Percentiles rank a stretch among this genome's conserved stretches.
phyloP scores from a whole-genome alignment of 768 basidiomycete genomes.

The Boletus insuetus region DNA sequence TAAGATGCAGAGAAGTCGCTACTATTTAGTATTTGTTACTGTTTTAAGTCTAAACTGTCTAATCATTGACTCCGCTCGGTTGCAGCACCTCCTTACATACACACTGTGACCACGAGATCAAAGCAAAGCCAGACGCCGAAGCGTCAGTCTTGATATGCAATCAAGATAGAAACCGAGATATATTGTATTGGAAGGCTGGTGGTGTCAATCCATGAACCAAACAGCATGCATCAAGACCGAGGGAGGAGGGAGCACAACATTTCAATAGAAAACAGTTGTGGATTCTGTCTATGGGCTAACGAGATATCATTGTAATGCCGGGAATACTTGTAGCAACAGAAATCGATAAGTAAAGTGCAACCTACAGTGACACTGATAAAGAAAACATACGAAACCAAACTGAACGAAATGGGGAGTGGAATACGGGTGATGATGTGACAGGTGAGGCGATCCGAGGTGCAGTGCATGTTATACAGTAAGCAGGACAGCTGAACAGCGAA shows the following conservation, averaged over 20 bases:
- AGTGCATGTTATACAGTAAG: conserved; percentile 27
- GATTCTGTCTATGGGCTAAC: conserved; percentile 24
- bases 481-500: conserved; percentile 15
- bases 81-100: too few species aligned
- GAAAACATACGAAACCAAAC: conserved; percentile 23
- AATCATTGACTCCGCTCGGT: too few species aligned
- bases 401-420: conserved; percentile 18
- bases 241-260: neutral
- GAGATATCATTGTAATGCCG: conserved; percentile 29
- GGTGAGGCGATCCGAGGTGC: conserved; percentile 17
- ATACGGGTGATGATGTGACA: conserved; percentile 15
- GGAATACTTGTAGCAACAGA: conserved; percentile 33
- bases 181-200: neutral
- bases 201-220: neutral
- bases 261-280: conserved; percentile 16
- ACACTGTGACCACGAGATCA: too few species aligned
- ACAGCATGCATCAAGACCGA: neutral
- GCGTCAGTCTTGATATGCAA: neutral
- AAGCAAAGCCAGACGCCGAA: neutral
- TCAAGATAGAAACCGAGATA: neutral
- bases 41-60: conserved; percentile 7
- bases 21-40: conserved; percentile 18
- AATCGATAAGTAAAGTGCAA: conserved; percentile 27
- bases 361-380: conserved; percentile 27
- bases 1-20: neutral